Evolutionary conservation across 129 eudicot species (phyloP), one percentile per base, ranked within the genome.

Genomic region (Smallanthus sonchifolius): DNA sequence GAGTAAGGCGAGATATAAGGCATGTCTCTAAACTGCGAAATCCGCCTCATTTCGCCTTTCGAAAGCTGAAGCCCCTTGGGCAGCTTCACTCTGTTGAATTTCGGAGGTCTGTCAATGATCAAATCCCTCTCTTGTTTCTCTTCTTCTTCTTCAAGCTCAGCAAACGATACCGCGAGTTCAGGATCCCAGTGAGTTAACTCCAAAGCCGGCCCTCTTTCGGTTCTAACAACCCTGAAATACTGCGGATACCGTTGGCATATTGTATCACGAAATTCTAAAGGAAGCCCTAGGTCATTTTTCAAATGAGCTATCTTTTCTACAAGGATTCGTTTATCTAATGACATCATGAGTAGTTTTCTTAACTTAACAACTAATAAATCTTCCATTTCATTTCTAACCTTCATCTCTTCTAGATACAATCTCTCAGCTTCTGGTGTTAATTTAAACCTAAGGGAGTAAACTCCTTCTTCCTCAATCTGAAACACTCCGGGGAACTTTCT

Each of bases 161-260:
- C 96, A 60, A 91, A 91, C 20, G 99, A 86, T 13, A 91, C 89
- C 0, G 99, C 99, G 34, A 95, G 96, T 54, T 95, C 95, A 59
- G 91, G 88, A 61, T 91, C 99, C 99, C 99, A 95, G 63, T 91
- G 96, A 72, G 97, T 88, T 30, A 95, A 67, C 80, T 95, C 96
- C 75, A 95, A 60, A 14, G 96, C 96, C 0, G 91, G 88, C 14
- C 99, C 99, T 51, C 97, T 82, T 65, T 84, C 97, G 11, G 99
- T 95, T 6, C 74, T 4, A 17, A 95, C 90, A 44, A 95, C 86
- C 86, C 65, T 83, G 35, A 86, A 95, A 75, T 95, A 91, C 73
- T 95, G 97, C 0, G 99, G 97, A 59, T 95, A 91, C 3, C 97
- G 83, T 40, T 77, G 86, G 66, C 99, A 95, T 51, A 95, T 95